Conservation (phyloP, 257 asterid genomes). For the Solanum habrochaites region DNA sequence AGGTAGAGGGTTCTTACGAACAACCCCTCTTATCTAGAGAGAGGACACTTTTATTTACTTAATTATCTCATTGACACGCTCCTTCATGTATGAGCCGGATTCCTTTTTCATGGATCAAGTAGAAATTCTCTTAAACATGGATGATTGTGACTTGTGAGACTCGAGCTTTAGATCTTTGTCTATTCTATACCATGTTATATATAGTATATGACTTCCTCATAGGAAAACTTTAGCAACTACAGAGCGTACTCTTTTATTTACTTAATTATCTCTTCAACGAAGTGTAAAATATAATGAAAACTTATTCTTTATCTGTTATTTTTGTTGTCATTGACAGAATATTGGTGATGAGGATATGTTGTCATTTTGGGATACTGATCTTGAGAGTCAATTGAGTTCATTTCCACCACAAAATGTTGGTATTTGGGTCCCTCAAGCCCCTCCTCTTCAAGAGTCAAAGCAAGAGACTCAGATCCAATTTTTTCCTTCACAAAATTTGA, state of each 20-base stretch:
- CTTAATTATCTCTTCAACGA: not conserved
- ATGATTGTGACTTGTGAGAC: not conserved
- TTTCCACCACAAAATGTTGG: conserved; percentile 34
- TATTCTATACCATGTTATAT: not conserved
- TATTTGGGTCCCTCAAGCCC: conserved; percentile 44
- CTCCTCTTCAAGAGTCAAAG: not conserved
- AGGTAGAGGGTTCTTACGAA: not conserved
- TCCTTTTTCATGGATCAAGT: not conserved
- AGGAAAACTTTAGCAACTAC: not conserved
- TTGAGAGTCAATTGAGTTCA: conserved; percentile 8
- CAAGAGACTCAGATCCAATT: conserved; percentile 11
- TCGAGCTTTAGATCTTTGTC: not conserved
- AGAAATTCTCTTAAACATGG: not conserved
- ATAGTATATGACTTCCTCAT: not conserved
- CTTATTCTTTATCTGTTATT: not conserved
- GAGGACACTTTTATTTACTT: not conserved
- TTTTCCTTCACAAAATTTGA: conserved; percentile 1
- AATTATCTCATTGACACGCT: not conserved
- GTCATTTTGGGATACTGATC: conserved; percentile 33
- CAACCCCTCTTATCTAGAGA: not conserved
- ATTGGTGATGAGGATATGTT: conserved; percentile 23
- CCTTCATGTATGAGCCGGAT: not conserved
- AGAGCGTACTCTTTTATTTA: not conserved
- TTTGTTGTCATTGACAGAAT: conserved; percentile 8
- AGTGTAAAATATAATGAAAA: not conserved